These are phyloP conservation scores for Saccharata proteae DNA, from an alignment of 2,329 filamentous ascomycete genomes.

Conservation along the genomic window DNA sequence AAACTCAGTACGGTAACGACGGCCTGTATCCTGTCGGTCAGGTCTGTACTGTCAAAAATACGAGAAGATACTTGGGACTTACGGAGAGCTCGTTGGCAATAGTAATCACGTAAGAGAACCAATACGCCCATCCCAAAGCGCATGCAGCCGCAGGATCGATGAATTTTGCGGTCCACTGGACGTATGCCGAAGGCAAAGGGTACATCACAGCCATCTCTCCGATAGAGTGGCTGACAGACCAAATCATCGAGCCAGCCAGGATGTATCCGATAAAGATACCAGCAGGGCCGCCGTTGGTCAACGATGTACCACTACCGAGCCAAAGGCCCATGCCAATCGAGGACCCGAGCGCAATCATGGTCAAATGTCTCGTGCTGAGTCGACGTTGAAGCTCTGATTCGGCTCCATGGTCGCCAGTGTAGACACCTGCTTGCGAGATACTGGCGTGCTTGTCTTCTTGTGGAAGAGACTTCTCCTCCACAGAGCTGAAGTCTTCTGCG, in stretches of 20 bases:
- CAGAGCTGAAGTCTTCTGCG: too few relatives aligned
- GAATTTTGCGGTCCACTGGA: conserved; percentile 37
- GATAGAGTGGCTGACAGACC: conserved; percentile 35
- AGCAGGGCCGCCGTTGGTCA: conserved; percentile 31
- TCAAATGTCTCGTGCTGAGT: conserved; percentile 29
- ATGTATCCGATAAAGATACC: conserved; percentile 34
- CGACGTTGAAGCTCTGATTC: conserved; percentile 26
- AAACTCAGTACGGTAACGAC: conserved; percentile 31
- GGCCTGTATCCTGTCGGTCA: conserved; percentile 20
- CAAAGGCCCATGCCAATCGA: conserved; percentile 37
- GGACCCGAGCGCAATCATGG: conserved; percentile 27
- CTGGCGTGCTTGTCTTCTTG: conserved; percentile 5
- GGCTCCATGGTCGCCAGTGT: conserved; percentile 14
- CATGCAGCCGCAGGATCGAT: conserved; percentile 32
- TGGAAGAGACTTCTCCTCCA: conserved; percentile 1
- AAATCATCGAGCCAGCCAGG: conserved; percentile 28
- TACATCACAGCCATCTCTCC: conserved; percentile 37
- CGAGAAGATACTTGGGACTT: neutral
- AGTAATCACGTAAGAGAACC: conserved; percentile 33
- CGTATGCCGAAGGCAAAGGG: conserved; percentile 33
- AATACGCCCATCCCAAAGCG: conserved; percentile 37
- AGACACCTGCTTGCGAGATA: conserved; percentile 4
- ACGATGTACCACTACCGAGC: conserved; percentile 33
- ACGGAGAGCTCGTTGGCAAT: conserved; percentile 26
- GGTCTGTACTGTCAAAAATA: neutral